Base-by-base conservation (phyloP, 2,329 filamentous ascomycete species). In the Clonostachys chloroleuca region DNA sequence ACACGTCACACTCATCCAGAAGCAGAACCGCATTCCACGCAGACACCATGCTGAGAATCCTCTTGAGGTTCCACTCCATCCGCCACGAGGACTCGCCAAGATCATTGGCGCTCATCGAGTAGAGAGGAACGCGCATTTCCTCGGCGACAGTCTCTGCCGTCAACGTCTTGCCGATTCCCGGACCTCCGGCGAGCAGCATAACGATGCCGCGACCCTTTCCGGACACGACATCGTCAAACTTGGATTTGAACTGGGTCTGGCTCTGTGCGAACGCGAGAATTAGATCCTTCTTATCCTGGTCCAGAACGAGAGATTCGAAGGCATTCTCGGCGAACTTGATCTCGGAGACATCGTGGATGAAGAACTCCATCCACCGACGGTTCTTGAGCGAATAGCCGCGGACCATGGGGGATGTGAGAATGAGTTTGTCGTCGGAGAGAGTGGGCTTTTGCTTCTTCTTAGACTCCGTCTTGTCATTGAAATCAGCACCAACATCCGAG, bases 1-100 rank as follows among this genome's bases (percentile, higher is more conserved):
- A 74, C 1, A 74, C 64, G 40, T 73, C 70, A 0, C 65, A 65
- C 46, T 73, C 70, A 42, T 73, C 69, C 2, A 73, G 55, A 0
- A 75, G 59, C 2, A 75, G 59, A 51, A 75, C 65, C 3, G 65
- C 67, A 44, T 67, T 62, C 70, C 70, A 74, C 51, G 58, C 56
- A 5, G 87, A 82, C 2, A 86, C 86, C 51, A 92, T 83, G 58
- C 88, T 83, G 51, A 92, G 54, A 45, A 65, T 62, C 0, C 49
- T 51, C 1, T 47, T 24, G 1, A 89, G 73, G 54, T 83, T 82
- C 12, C 69, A 68, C 61, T 89, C 87, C 0, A 92, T 75, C 14
- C 77, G 76, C 49, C 77, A 73, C 0, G 83, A 77, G 46, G 84
- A 78, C 2, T 81, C 81, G 30, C 87, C 87, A 0, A 92, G 74